A percentile compares a stretch with the other conserved stretches of the same genome.
These are phyloP conservation scores for Cichorium intybus DNA, from an alignment of 140 eudicot species.

Conservation along the genomic window DNA sequence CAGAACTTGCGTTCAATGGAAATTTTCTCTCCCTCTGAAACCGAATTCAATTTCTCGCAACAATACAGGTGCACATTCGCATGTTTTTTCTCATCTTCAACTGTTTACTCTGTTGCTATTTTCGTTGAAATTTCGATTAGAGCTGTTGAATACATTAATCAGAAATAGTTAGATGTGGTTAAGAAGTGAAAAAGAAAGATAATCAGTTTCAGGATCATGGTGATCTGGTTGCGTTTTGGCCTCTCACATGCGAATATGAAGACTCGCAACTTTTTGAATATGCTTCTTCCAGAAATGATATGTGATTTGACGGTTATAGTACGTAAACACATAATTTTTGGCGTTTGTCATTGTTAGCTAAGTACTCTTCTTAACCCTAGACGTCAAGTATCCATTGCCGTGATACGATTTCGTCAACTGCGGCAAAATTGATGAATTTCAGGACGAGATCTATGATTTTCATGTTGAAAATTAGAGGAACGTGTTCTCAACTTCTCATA, in stretches of 20 bases:
- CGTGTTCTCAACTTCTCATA: background rate
- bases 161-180: background rate
- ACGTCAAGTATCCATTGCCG: background rate
- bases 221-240: background rate
- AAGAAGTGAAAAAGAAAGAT: background rate
- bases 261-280: background rate
- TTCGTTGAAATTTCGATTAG: background rate
- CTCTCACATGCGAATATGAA: background rate
- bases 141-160: background rate
- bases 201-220: background rate
- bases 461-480: background rate
- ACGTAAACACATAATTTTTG: background rate
- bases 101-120: background rate
- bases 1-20: background rate
- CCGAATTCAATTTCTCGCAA: slow-evolving; percentile 6
- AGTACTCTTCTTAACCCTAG: slow-evolving; percentile 4
- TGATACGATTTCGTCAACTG: background rate
- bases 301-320: slow-evolving; percentile 4
- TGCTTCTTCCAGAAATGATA: background rate
- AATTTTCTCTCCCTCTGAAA: slow-evolving; percentile 3
- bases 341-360: background rate
- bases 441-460: background rate
- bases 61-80: slow-evolving; percentile 25
- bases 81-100: background rate
- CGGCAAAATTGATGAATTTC: slow-evolving; percentile 11